These are phyloP conservation scores for Coemansia sp. DNA, from an alignment of 192 early-diverging fungal genomes.

Conservation along the genomic window DNA sequence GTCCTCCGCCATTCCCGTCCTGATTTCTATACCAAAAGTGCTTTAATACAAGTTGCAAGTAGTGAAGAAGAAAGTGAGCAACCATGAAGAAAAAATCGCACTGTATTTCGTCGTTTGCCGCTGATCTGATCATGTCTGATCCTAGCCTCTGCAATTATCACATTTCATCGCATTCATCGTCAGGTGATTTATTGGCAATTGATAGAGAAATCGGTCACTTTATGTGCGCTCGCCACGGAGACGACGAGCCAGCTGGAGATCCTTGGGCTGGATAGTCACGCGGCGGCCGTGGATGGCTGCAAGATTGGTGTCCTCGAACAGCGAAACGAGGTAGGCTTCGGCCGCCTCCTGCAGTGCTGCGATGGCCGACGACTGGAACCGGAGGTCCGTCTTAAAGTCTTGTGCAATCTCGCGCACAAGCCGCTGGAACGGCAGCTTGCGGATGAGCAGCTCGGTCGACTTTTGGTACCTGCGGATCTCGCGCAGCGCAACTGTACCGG, in stretches of 20 bases:
- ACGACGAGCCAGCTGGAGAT: constrained; percentile 94
- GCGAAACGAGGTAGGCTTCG: constrained; percentile 84
- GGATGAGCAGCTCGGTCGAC: constrained; percentile 88
- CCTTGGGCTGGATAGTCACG: constrained; percentile 99
- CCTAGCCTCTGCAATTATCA: no score
- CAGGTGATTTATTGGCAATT: no score
- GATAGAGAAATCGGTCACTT: constrained; percentile 23
- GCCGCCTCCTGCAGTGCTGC: constrained; percentile 97
- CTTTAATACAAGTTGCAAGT: no score
- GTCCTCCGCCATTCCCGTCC: no score
- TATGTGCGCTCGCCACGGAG: constrained; percentile 87
- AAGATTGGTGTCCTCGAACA: constrained; percentile 97
- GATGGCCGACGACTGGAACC: constrained; percentile 98
- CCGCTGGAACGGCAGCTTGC: constrained; percentile 89
- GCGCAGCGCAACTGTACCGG: constrained; percentile 84
- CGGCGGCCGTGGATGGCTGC: constrained; percentile 99
- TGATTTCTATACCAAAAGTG: no score
- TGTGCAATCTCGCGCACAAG: constrained; percentile 98
- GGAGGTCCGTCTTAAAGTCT: constrained; percentile 98
- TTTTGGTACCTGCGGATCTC: constrained; percentile 93
- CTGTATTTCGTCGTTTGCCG: no score
- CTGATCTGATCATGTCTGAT: no score
- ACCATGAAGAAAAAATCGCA: no score
- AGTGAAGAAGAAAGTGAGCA: no score
- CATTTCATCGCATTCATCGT: no score